Base-by-base conservation (phyloP, 305 asterid genomes). In the Lippia alba region DNA sequence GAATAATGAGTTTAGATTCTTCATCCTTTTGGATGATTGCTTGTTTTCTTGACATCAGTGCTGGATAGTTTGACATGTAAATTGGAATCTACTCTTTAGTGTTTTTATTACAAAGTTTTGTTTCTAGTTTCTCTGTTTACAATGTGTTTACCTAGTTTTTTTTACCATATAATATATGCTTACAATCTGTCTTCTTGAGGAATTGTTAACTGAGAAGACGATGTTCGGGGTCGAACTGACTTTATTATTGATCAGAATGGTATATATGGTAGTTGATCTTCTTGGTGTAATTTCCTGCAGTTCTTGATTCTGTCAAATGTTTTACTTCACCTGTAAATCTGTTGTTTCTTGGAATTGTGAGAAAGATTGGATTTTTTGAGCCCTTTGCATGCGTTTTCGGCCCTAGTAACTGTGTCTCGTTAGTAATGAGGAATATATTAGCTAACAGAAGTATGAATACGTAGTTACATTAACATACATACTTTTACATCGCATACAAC, bases 61-160 rank as follows among this genome's bases (percentile, higher is more conserved):
- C 69, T 76, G 82, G 80, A 71, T 70, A 77, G 74, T 80, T 81
- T 74, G 85, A 79, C 80, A 59, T 84, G 84, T 80, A 80, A 76
- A 84, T 84, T 77, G 55, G 79, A 69, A 77, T 67, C 54, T 34
- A 55, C 67, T 36, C 41, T 36, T 36, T 64, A 57, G 77, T 44
- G 49, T 44, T 11, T 44, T 44, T 44, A 8, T 44, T 44, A 44
- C 49, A 44, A 44, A 8, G 49, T 44, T 8, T 44, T 44, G 1
- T 36, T 7, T 0, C 49, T 44, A 44, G 1, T 36, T 44, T 44
- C 49, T 44, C 49, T 44, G 49, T 44, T 44, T 44, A 44, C 49
- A 5, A 14, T 5, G 14, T 44, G 49, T 1, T 5, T 8, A 10
- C 14, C 14, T 3, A 2, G 49, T 0, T 44, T 44, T 44, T 44